Conservation (phyloP, 805 yeast genomes). For the Metschnikowia corniflorae region DNA sequence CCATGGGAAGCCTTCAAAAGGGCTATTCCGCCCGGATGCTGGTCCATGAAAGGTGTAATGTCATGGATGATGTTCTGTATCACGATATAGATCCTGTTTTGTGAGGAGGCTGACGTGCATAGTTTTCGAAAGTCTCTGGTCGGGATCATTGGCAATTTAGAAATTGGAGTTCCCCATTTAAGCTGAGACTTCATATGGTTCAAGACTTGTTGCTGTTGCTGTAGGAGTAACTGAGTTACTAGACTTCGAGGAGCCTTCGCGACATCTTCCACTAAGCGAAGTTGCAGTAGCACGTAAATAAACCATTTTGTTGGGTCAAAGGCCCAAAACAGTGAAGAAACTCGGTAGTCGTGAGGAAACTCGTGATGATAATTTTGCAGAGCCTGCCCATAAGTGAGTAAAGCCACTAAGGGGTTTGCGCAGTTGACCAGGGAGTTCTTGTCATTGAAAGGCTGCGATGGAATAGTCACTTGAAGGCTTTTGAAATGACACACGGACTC, state of each 20-base stretch:
- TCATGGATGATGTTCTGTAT: conserved; percentile 93
- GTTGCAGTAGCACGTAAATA: conserved; percentile 46
- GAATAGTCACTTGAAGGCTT: conserved; percentile 66
- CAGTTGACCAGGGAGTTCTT: conserved; percentile 72
- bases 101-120: conserved; percentile 33
- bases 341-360: conserved; percentile 86
- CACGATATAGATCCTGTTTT: conserved; percentile 63
- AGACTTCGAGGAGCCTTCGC: conserved; percentile 63
- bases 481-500: conserved; percentile 78
- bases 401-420: conserved; percentile 50
- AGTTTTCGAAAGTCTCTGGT: conserved; percentile 44
- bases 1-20: conserved; percentile 80
- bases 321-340: conserved; percentile 65
- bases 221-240: conserved; percentile 51
- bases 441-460: conserved; percentile 43
- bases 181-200: conserved; percentile 73
- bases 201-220: conserved; percentile 75
- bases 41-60: conserved; percentile 82
- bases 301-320: conserved; percentile 88
- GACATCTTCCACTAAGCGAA: conserved; percentile 60
- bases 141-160: conserved; percentile 67
- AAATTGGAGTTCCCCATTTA: conserved; percentile 94
- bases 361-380: conserved; percentile 94
- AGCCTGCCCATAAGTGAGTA: conserved; percentile 85
- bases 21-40: conserved; percentile 92